These are phyloP conservation scores for Termitomyces sp. DNA, from an alignment of 768 basidiomycete species.

Conservation along the genomic window DNA sequence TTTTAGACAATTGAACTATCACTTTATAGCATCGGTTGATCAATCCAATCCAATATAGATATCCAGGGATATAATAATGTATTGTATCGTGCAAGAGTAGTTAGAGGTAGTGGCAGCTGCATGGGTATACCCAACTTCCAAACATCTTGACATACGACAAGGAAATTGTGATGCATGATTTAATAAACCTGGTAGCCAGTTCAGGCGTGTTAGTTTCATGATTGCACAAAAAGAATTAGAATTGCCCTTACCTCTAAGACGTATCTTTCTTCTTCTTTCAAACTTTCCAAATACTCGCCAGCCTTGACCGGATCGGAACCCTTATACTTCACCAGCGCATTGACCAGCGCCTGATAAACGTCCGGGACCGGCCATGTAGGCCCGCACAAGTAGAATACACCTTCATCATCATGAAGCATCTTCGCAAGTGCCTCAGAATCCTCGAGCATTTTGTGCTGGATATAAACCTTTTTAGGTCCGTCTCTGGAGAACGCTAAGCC, in stretches of 20 bases:
- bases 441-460: slow-evolving; percentile 97
- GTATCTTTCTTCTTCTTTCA: slow-evolving; percentile 97
- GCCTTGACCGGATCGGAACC: slow-evolving; percentile 60
- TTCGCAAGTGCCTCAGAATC: slow-evolving; percentile 73
- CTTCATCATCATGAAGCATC: slow-evolving; percentile 67
- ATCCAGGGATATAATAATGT: not conserved
- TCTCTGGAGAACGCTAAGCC: slow-evolving; percentile 98
- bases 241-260: slow-evolving; percentile 74
- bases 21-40: not conserved
- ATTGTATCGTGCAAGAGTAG: not conserved
- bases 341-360: slow-evolving; percentile 88
- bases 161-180: not conserved
- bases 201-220: not conserved
- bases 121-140: not conserved
- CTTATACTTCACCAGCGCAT: slow-evolving; percentile 69
- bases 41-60: not conserved
- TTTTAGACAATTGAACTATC: not conserved
- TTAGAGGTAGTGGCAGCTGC: not conserved
- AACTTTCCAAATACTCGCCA: slow-evolving; percentile 74
- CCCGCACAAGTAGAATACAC: slow-evolving; percentile 94
- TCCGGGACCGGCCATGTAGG: slow-evolving; percentile 99
- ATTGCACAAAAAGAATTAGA: not conserved
- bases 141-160: not conserved
- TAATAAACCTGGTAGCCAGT: slow-evolving; percentile 19
- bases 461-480: slow-evolving; percentile 89